Percentiles rank a stretch among this genome's conserved stretches.
Evolutionary conservation across 225 moss, liverwort and hornwort genomes (phyloP).

Genomic region (Physcomitrium patens): DNA sequence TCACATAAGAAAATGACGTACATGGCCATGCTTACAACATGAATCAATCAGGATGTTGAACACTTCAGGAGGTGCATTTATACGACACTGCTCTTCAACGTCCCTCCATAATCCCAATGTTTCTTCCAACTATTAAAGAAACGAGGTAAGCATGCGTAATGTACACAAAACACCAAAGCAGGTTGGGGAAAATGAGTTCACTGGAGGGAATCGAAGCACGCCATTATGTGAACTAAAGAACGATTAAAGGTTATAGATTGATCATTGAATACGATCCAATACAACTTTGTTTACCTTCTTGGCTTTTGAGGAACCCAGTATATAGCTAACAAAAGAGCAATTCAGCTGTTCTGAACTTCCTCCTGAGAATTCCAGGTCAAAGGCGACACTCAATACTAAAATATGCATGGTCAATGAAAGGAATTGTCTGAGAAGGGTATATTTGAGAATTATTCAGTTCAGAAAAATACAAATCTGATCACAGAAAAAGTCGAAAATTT

Average conservation of each 20-base stretch:
- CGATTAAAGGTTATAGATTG: conserved; percentile 8
- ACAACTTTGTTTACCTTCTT: conserved; percentile 39
- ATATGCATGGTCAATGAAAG: conserved; percentile 14
- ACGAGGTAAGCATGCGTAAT: not conserved
- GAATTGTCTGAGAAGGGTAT: not conserved
- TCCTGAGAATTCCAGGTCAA: conserved; percentile 39
- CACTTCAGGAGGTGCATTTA: conserved; percentile 45
- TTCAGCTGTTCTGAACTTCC: conserved; percentile 49
- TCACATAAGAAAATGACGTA: conserved; percentile 33
- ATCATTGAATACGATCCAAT: not conserved
- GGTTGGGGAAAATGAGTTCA: not conserved
- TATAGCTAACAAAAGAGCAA: conserved; percentile 46
- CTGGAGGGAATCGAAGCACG: not conserved
- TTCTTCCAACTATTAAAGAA: conserved; percentile 43
- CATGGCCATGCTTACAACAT: conserved; percentile 67
- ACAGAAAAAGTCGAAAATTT: not conserved
- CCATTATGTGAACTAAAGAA: not conserved
- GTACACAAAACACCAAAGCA: conserved; percentile 17
- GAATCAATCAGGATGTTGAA: conserved; percentile 66
- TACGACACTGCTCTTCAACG: conserved; percentile 54
- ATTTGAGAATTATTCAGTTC: not conserved
- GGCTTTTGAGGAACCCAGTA: conserved; percentile 51
- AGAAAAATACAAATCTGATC: conserved; percentile 15
- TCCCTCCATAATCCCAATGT: conserved; percentile 40
- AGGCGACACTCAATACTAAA: conserved; percentile 29